These are phyloP conservation scores for Aspergillus luchuensis DNA, from an alignment of 2,329 filamentous ascomycete genomes.

Conservation along the genomic window DNA sequence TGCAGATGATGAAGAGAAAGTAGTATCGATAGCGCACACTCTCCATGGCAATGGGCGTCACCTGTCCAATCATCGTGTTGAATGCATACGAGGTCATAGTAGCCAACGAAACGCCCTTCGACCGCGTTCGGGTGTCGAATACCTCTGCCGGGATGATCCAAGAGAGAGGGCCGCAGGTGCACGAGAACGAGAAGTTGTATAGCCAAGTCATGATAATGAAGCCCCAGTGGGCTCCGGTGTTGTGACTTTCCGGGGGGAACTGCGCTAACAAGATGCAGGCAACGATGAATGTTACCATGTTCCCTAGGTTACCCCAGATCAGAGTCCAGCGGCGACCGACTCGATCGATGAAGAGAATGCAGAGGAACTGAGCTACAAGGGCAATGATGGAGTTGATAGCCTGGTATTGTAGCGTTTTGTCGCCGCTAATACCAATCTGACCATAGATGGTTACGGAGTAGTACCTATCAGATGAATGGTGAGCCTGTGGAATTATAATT, in stretches of 20 bases:
- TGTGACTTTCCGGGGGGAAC: conserved; percentile 61
- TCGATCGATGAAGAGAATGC: conserved; percentile 66
- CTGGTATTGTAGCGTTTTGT: conserved; percentile 72
- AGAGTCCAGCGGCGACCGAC: conserved; percentile 72
- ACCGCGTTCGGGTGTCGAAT: conserved; percentile 74
- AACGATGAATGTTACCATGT: conserved; percentile 72
- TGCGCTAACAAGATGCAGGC: conserved; percentile 58
- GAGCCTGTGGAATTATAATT: background rate
- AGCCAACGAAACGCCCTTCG: conserved; percentile 73
- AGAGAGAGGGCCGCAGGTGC: conserved; percentile 68
- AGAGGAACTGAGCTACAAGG: conserved; percentile 67
- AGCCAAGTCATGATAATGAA: conserved; percentile 78
- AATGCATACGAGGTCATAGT: conserved; percentile 74
- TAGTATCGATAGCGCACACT: conserved; percentile 60
- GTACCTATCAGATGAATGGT: conserved; percentile 48
- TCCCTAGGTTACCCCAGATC: conserved; percentile 71
- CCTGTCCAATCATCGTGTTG: conserved; percentile 74
- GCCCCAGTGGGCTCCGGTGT: conserved; percentile 43
- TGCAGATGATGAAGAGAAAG: conserved; percentile 66
- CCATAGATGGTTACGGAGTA: conserved; percentile 68
- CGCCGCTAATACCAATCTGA: conserved; percentile 67
- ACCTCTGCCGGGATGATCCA: conserved; percentile 67
- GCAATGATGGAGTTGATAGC: conserved; percentile 73
- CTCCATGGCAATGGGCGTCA: conserved; percentile 63
- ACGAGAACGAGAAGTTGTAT: conserved; percentile 76